Evolutionary conservation across 1,284 basidiomycete species (phyloP).

Genomic region (Puccinia hordei): DNA sequence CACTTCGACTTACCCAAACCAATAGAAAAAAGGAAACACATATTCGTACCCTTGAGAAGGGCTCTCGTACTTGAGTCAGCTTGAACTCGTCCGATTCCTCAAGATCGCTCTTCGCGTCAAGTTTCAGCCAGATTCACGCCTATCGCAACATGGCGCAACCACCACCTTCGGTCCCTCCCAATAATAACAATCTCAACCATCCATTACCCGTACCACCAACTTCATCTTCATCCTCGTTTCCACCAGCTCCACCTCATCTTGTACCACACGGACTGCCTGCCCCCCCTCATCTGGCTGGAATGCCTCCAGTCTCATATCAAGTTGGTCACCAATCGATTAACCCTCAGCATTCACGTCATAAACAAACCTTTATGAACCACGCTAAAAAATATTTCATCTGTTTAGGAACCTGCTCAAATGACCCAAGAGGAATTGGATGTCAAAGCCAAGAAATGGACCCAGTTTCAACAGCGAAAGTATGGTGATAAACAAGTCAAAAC

Average conservation of each 20-base stretch:
- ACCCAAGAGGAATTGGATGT: slow-evolving; percentile 75
- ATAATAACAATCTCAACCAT: slow-evolving; percentile 26
- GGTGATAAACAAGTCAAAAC: slow-evolving; percentile 79
- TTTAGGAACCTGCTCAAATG: slow-evolving; percentile 61
- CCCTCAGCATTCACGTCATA: no score
- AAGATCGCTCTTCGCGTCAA: slow-evolving; percentile 1
- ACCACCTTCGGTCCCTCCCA: slow-evolving; percentile 19
- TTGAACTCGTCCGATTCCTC: background rate
- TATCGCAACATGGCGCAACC: slow-evolving; percentile 22
- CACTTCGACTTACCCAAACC: background rate
- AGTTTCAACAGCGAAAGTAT: slow-evolving; percentile 87
- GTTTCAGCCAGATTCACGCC: background rate
- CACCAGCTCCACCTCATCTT: slow-evolving; percentile 25
- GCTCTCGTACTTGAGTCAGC: background rate
- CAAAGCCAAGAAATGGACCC: slow-evolving; percentile 90
- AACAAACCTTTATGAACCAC: background rate
- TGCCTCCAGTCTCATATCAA: slow-evolving; percentile 42
- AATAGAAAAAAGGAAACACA: background rate
- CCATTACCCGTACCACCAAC: slow-evolving; percentile 16
- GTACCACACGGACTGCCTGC: slow-evolving; percentile 34
- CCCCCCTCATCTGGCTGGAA: slow-evolving; percentile 41
- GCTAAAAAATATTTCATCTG: background rate
- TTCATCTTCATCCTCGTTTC: slow-evolving; percentile 43
- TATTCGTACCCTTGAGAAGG: background rate
- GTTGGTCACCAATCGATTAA: slow-evolving; percentile 5